These are phyloP conservation scores for Ceratobasidium sp. DNA, from an alignment of 1,284 basidiomycete genomes.

Conservation along the genomic window DNA sequence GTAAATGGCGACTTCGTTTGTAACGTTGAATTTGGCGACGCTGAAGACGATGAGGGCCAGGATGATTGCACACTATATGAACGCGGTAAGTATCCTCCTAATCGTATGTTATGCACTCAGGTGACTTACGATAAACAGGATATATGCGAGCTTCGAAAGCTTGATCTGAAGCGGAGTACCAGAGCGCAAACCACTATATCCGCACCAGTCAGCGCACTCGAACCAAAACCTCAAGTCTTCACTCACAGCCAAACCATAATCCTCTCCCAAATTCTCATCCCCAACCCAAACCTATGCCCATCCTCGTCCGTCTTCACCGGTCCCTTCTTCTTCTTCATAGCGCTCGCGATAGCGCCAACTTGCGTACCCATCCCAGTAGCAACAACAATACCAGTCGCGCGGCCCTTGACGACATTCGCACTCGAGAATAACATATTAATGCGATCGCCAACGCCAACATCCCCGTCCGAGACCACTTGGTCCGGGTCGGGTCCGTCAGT, in stretches of 20 bases:
- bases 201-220: background rate
- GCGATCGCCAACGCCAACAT: constrained; percentile 48
- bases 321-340: constrained; percentile 41
- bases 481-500: constrained; percentile 36
- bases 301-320: constrained; percentile 18
- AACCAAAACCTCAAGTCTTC: background rate
- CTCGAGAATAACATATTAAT: constrained; percentile 49
- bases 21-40: constrained; percentile 64
- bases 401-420: constrained; percentile 48
- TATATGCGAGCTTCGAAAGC: constrained; percentile 67
- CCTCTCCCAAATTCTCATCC: background rate
- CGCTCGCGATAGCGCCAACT: constrained; percentile 40
- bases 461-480: constrained; percentile 29
- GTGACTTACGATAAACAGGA: constrained; percentile 64
- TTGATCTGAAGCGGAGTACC: constrained; percentile 47
- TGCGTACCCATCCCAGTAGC: constrained; percentile 48
- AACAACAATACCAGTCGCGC: constrained; percentile 48
- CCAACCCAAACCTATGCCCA: constrained; percentile 23
- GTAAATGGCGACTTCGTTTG: constrained; percentile 64
- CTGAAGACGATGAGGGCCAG: constrained; percentile 73
- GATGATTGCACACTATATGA: constrained; percentile 60
- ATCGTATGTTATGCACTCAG: background rate
- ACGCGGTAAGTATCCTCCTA: background rate
- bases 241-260: constrained; percentile 41
- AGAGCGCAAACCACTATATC: constrained; percentile 32